Base-by-base conservation (phyloP, 2,329 filamentous ascomycete genomes). In the Xylariaceae sp. region DNA sequence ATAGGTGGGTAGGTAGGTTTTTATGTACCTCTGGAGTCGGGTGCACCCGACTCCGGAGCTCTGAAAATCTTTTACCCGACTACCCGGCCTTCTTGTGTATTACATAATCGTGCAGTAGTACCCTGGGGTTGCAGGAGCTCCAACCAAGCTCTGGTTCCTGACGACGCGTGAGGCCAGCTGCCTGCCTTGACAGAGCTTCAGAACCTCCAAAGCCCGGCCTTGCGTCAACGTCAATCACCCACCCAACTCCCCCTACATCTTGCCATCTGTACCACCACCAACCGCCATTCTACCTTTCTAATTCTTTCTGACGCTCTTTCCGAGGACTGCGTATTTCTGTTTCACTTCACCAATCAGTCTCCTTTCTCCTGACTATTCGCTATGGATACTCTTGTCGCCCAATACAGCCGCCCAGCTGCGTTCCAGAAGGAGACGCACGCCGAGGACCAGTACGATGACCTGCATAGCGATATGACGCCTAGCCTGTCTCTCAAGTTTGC, bases 351-450 rank as follows among this genome's bases (percentile, higher is more conserved):
- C 30, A n/a, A n/a, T 29, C 30, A 32, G 13, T 6, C 6, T 32
- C 13, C 30, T 32, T 15, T n/a, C 30, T 8, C 13, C 13, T 6
- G 30, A 17, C 34, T 39, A 17, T 37, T 39, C 59, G 63, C 59
- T 41, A 98, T 98, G 93, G 89, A 98, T 69, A 80, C 88, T 58
- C 82, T 98, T 64, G 89, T 98, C 57, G 83, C 90, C 55, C 87
- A 85, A 68, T 97, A 97, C 79, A 88, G 85, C 71, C 83, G 84
- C 58, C 82, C 89, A 59, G 75, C 83, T 46, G 81, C 81, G 66
- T 75, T 84, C 64, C 72, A 79, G 56, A 78, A 85, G 58, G 87
- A 94, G 68, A 77, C 79, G 57, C 81, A 83, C 61, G 73, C 77
- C 39, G 77, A 85, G 57, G 78, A 89, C 62, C 82, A 89, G 55